Conservation (phyloP, 169 alveolate genomes). For the Pseudocohnilembus persalinus region DNA sequence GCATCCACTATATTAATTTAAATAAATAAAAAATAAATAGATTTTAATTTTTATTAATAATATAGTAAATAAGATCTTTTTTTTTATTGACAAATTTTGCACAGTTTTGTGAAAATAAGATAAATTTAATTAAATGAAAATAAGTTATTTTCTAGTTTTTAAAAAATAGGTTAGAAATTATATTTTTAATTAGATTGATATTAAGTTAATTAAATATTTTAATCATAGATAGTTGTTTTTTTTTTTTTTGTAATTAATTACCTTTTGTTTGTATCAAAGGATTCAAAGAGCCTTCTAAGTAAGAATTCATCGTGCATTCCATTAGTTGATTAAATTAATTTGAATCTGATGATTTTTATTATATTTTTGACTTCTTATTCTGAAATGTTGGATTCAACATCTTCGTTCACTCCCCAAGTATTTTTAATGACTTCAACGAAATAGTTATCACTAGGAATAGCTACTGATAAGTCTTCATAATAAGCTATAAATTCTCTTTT, state of each 20-base stretch:
- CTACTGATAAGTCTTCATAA: slow-evolving; percentile 49
- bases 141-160: no score
- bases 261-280: slow-evolving; percentile 18
- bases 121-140: no score
- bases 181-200: no score
- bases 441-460: slow-evolving; percentile 46
- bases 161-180: no score
- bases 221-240: no score
- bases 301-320: slow-evolving; percentile 37
- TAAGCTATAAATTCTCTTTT: slow-evolving; percentile 23
- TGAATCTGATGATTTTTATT: slow-evolving; percentile 8
- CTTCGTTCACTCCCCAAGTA: slow-evolving; percentile 41
- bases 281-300: slow-evolving; percentile 29
- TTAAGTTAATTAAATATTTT: no score
- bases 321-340: slow-evolving; percentile 12
- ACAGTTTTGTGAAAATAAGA: no score
- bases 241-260: background rate
- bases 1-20: background rate
- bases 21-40: no score
- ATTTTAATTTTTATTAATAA: no score
- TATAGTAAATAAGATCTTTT: no score
- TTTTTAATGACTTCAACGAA: slow-evolving; percentile 39
- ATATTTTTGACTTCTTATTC: slow-evolving; percentile 22
- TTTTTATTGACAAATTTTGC: no score
- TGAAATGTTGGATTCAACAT: slow-evolving; percentile 25